Evolutionary conservation across 306 rosid species (phyloP).

Genomic region (Malus domestica): ASM211411v1 NC_041794.1:6257001-6257500

Average conservation of each 20-base stretch:
- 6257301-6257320: not conserved
- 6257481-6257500: not conserved
- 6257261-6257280: not conserved
- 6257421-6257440: not conserved
- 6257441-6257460: not conserved
- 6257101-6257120: not conserved
- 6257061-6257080: no score
- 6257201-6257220: not conserved
- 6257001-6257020: not conserved
- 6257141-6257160: not conserved
- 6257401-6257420: not conserved
- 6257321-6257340: no score
- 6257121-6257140: not conserved
- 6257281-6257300: not conserved
- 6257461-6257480: no score
- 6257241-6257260: not conserved
- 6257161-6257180: not conserved
- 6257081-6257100: not conserved
- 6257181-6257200: not conserved
- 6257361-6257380: not conserved
- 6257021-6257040: not conserved
- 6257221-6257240: not conserved
- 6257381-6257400: not conserved
- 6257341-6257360: no score
- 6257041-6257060: not conserved